Base-by-base conservation (phyloP, 2,329 filamentous ascomycete species). In the Apiospora hydei region DNA sequence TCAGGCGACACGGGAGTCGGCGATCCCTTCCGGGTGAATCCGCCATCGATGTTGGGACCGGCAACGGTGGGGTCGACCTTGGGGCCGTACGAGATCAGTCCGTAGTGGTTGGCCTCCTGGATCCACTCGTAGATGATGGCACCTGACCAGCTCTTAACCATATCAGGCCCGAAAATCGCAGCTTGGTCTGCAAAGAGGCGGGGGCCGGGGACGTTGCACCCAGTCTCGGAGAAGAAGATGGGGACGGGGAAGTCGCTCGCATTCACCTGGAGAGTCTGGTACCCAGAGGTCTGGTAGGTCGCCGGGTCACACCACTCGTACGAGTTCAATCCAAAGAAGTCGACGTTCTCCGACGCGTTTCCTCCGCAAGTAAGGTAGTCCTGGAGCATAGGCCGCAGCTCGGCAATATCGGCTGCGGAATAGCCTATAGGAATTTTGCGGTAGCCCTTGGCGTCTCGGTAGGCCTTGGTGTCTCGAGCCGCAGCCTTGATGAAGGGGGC, bases 51-150 rank as follows among this genome's bases (percentile, higher is more conserved):
- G 71, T 85, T 81, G 18, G 88, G 85, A n/a, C 87, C 88, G 1
- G 86, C 85, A n/a, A 82, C 84, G 8, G 85, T 85, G 11, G 86
- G 81, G 30, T 86, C 86, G 14, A 86, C 87, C n/a, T 85, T 82
- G 4, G 88, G 84, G 0, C 92, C 93, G 80, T 97, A 97, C 26
- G 88, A 91, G 74, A 94, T 90, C 11, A 94, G 85, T 69, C 89
- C 89, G 73, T 85, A 91, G 77, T 88, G 83, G 79, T 91, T 90
- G 51, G 83, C 82, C 79, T 94, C 93, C 81, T 94, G 87, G 1
- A 89, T 90, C 83, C 90, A 95, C 82, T 95, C 92, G 84, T 95
- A 95, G 67, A 94, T 92, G 67, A 95, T 85, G 73, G 92, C 93
- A 74, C 93, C 93, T 70, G 90, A 92, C 77, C 95, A 89, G 70